Percentiles rank a stretch among this genome's conserved stretches.
phyloP scores from a whole-genome alignment of 441 rosid species.

The Corymbia citriodora region DNA sequence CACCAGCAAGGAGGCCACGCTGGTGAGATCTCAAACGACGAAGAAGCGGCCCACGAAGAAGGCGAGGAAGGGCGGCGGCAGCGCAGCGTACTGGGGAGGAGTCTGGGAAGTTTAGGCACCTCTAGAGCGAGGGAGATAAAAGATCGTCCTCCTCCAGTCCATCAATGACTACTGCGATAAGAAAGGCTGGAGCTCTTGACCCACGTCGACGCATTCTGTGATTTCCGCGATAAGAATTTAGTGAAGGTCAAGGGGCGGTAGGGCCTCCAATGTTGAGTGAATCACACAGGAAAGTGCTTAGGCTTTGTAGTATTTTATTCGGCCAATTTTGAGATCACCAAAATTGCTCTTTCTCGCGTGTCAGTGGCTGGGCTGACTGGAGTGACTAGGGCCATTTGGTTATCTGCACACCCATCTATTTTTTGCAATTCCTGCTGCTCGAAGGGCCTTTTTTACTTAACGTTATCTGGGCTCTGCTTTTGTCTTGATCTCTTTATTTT shows the following conservation, averaged over 20 bases:
- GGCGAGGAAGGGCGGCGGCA: not conserved
- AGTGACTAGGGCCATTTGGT: not conserved
- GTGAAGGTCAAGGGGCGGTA: not conserved
- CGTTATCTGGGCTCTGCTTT: no score
- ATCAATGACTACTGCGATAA: not conserved
- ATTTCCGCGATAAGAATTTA: not conserved
- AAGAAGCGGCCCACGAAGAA: not conserved
- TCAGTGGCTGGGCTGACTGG: not conserved
- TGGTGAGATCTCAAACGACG: not conserved
- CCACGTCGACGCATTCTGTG: not conserved
- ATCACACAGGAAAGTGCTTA: not conserved
- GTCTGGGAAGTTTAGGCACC: not conserved
- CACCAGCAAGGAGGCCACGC: not conserved
- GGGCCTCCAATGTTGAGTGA: not conserved
- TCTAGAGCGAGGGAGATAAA: not conserved
- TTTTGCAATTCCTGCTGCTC: no score
- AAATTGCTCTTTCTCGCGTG: not conserved
- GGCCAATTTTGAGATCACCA: not conserved
- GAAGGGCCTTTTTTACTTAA: no score
- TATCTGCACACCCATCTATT: no score
- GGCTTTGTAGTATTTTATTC: not conserved
- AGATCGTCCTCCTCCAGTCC: not conserved
- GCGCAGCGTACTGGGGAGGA: not conserved
- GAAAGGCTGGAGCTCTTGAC: not conserved
- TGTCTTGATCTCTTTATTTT: no score